phyloP scores from a whole-genome alignment of 2,329 filamentous ascomycete genomes.

The Aspergillus unguis region DNA sequence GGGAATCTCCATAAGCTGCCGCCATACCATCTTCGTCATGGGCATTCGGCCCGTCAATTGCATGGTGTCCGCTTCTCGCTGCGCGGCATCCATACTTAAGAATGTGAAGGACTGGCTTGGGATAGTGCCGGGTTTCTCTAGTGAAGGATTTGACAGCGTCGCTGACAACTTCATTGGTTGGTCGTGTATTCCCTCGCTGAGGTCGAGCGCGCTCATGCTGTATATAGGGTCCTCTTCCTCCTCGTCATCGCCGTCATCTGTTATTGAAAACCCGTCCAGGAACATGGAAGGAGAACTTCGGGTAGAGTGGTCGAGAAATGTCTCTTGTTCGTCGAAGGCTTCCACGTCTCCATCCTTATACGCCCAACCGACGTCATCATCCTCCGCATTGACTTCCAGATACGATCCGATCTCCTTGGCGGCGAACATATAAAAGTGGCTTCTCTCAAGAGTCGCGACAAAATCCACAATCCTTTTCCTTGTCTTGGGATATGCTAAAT shows the following conservation, averaged over 20 bases:
- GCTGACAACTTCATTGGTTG: slow-evolving; percentile 38
- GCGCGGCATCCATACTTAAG: slow-evolving; percentile 64
- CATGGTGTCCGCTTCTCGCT: slow-evolving; percentile 70
- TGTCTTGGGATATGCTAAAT: slow-evolving; percentile 79
- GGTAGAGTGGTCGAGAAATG: slow-evolving; percentile 39
- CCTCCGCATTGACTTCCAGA: slow-evolving; percentile 71
- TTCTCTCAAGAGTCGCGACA: slow-evolving; percentile 67
- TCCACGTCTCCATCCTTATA: slow-evolving; percentile 66
- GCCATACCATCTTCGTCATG: slow-evolving; percentile 82
- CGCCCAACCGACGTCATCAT: slow-evolving; percentile 94
- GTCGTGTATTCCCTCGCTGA: slow-evolving; percentile 39
- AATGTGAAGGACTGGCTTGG: slow-evolving; percentile 44
- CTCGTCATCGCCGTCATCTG: slow-evolving; percentile 19
- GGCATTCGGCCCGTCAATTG: slow-evolving; percentile 66
- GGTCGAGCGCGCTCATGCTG: slow-evolving; percentile 39
- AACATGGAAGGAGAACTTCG: slow-evolving; percentile 40
- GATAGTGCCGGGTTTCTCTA: slow-evolving; percentile 38
- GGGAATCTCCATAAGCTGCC: slow-evolving; percentile 80
- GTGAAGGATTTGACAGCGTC: slow-evolving; percentile 38
- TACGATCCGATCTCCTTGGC: slow-evolving; percentile 81
- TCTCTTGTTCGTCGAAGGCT: slow-evolving; percentile 40
- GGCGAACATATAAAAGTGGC: slow-evolving; percentile 78
- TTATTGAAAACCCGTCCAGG: slow-evolving; percentile 21
- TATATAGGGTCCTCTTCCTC: slow-evolving; percentile 38
- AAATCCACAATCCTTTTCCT: slow-evolving; percentile 71